phyloP scores from a whole-genome alignment of 805 yeast species.

The Schwanniomyces yamadae region DNA sequence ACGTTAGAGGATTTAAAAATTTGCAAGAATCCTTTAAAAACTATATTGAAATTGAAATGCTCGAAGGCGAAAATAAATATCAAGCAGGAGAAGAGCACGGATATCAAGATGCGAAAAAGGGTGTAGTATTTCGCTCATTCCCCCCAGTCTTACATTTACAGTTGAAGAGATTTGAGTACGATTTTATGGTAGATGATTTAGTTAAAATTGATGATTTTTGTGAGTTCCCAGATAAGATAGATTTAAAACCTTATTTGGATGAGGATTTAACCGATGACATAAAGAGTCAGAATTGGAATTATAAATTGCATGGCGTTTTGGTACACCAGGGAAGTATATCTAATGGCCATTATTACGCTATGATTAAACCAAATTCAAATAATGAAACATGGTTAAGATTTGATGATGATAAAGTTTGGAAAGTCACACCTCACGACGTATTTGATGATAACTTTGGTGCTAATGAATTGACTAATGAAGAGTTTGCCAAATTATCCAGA shows the following conservation, averaged over 20 bases:
- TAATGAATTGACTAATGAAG: constrained; percentile 50
- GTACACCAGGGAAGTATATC: constrained; percentile 96
- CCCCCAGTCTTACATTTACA: constrained; percentile 95
- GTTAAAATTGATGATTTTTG: constrained; percentile 90
- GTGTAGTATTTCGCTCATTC: constrained; percentile 85
- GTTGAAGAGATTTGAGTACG: constrained; percentile 91
- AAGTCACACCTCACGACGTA: constrained; percentile 79
- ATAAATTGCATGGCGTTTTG: constrained; percentile 86
- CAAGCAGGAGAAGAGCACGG: constrained; percentile 85
- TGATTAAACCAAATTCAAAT: constrained; percentile 74
- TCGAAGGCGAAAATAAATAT: constrained; percentile 94
- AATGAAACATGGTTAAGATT: constrained; percentile 79
- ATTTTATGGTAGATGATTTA: constrained; percentile 82
- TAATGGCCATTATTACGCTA: constrained; percentile 94
- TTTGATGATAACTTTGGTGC: constrained; percentile 93
- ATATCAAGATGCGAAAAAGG: constrained; percentile 93
- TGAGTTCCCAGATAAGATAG: constrained; percentile 83
- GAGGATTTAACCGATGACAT: constrained; percentile 44
- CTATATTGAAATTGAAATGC: constrained; percentile 82
- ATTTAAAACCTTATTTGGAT: constrained; percentile 76
- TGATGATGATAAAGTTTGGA: constrained; percentile 94
- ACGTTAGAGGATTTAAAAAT: constrained; percentile 78
- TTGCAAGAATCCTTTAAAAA: constrained; percentile 76
- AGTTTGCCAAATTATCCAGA: constrained; percentile 52
- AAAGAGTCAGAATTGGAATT: constrained; percentile 63